phyloP scores from a whole-genome alignment of 2,329 filamentous ascomycete genomes.

The Truncatella angustata region DNA sequence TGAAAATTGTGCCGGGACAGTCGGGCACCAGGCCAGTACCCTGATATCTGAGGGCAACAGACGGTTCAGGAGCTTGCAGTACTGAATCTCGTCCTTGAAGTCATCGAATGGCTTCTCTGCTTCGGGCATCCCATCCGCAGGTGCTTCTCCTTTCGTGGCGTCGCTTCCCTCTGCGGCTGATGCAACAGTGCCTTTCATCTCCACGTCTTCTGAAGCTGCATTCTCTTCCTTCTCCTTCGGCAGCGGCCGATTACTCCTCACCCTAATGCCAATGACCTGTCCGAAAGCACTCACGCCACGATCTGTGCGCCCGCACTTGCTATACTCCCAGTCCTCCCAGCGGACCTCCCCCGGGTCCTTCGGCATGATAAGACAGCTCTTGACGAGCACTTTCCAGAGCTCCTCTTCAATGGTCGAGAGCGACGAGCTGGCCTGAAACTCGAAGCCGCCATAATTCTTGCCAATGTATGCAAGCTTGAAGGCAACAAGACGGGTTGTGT shows the following conservation, averaged over 20 bases:
- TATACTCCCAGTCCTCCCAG: constrained; percentile 85
- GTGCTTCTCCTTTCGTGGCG: background rate
- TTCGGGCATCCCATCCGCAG: background rate
- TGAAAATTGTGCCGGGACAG: constrained; percentile 75
- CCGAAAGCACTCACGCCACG: constrained; percentile 94
- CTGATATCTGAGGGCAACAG: constrained; percentile 87
- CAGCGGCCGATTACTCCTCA: constrained; percentile 75
- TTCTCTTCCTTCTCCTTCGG: constrained; percentile 27
- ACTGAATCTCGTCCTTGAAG: constrained; percentile 77
- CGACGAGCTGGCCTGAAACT: constrained; percentile 73
- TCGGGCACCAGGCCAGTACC: constrained; percentile 88
- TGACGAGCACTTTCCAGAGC: constrained; percentile 86
- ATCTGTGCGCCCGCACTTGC: constrained; percentile 93
- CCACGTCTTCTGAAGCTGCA: constrained; percentile 12
- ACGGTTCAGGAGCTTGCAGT: constrained; percentile 79
- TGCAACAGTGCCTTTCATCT: constrained; percentile 6
- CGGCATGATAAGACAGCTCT: constrained; percentile 78
- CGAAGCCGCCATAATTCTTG: constrained; percentile 87
- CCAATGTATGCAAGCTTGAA: constrained; percentile 94
- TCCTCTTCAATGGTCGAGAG: constrained; percentile 88
- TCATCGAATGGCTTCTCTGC: constrained; percentile 53
- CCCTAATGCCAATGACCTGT: constrained; percentile 81
- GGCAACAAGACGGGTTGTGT: constrained; percentile 80
- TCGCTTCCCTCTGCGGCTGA: background rate
- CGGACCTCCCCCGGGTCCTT: constrained; percentile 62